A percentile compares a stretch with the other conserved stretches of the same genome.
phyloP scores from a whole-genome alignment of 208 protist genomes.

The Angomonas ambiguus region DNA sequence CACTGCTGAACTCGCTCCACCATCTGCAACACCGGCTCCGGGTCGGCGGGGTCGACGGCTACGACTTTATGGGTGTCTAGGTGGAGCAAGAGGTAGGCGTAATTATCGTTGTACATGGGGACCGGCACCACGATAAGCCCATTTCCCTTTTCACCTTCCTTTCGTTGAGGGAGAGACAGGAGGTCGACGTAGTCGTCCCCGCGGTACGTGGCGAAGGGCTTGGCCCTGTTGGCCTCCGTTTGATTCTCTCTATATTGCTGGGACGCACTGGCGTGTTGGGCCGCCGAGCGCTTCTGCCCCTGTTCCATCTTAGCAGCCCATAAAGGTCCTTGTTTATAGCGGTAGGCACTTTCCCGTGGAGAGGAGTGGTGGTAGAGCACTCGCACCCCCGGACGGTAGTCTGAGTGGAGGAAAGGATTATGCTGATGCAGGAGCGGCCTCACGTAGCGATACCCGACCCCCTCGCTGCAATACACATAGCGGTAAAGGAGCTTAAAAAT shows the following conservation, averaged over 20 bases:
- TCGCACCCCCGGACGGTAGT: constrained; percentile 72
- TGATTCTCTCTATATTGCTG: background rate
- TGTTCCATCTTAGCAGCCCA: no score
- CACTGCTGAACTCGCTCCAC: constrained; percentile 28
- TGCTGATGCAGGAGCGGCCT: constrained; percentile 52
- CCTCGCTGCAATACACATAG: constrained; percentile 58
- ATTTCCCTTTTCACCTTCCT: background rate
- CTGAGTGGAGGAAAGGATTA: constrained; percentile 57
- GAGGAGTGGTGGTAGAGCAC: constrained; percentile 15
- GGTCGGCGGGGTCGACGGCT: constrained; percentile 79
- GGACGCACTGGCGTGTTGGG: background rate
- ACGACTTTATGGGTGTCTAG: constrained; percentile 43
- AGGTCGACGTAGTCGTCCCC: constrained; percentile 9
- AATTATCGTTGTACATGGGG: constrained; percentile 87
- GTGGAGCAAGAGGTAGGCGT: constrained; percentile 81
- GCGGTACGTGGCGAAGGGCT: background rate
- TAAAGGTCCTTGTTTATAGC: background rate
- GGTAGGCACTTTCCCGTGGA: background rate
- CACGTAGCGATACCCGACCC: constrained; percentile 53
- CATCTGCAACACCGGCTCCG: constrained; percentile 41
- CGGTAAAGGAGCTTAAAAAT: constrained; percentile 68
- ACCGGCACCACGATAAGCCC: constrained; percentile 62
- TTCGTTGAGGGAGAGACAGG: background rate
- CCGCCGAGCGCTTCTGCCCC: no score
- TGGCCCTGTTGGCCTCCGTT: background rate